phyloP scores from a whole-genome alignment of 352 stramenopile species.

The Phytophthora pistaciae region DNA sequence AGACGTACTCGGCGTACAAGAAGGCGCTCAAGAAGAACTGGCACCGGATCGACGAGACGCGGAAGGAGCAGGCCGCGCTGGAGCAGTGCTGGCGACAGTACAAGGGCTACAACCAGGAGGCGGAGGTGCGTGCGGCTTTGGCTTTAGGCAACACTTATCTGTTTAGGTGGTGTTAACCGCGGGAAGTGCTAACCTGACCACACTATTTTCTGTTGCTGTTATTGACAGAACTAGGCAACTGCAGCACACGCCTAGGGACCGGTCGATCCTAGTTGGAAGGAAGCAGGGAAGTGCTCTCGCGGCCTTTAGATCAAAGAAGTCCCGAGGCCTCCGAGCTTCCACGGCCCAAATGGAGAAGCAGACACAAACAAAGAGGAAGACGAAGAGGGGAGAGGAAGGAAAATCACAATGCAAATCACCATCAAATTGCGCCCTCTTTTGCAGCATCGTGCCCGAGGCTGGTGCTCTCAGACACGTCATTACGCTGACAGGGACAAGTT shows the following conservation, averaged over 20 bases:
- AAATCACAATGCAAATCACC: constrained; percentile 41
- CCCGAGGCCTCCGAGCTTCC: constrained; percentile 8
- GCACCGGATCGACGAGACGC: constrained; percentile 86
- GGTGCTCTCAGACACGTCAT: constrained; percentile 2
- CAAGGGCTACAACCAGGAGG: constrained; percentile 64
- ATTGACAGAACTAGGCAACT: constrained; percentile 27
- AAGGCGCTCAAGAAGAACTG: constrained; percentile 91
- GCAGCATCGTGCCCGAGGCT: background rate
- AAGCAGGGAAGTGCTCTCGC: constrained; percentile 11
- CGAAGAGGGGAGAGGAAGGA: constrained; percentile 20
- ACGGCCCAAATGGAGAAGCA: constrained; percentile 5
- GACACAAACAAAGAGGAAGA: constrained; percentile 25
- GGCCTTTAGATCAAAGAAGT: constrained; percentile 40
- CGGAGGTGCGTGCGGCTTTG: constrained; percentile 16
- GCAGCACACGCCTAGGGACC: constrained; percentile 7
- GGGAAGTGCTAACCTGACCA: background rate
- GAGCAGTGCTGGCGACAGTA: constrained; percentile 87
- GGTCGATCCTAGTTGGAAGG: background rate
- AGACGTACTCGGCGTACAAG: constrained; percentile 90
- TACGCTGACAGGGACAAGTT: constrained; percentile 1
- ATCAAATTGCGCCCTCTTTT: constrained; percentile 20
- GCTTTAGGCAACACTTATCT: background rate
- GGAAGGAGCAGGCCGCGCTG: constrained; percentile 88
- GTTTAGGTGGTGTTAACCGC: background rate
- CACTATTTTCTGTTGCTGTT: background rate